Percentiles rank a stretch among this genome's conserved stretches.
These are phyloP conservation scores for Canavalia ensiformis DNA, from an alignment of 306 rosid species.

Conservation along the genomic window DNA sequence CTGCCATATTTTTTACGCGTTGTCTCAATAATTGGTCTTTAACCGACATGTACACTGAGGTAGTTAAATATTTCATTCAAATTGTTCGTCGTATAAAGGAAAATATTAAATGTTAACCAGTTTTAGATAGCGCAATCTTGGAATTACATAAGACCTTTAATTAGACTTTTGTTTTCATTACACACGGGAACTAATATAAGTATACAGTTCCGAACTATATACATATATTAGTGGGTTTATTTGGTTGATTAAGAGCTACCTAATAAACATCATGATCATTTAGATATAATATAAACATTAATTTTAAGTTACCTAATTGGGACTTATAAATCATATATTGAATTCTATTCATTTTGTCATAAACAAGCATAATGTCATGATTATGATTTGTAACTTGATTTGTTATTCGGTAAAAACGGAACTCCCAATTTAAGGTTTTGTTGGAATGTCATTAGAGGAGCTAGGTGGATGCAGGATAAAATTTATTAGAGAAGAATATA, in stretches of 20 bases:
- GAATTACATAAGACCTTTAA: conserved; percentile 43
- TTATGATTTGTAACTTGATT: conserved; percentile 14
- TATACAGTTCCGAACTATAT: not conserved
- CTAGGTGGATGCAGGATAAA: not conserved
- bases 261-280: conserved; percentile 31
- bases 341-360: not conserved
- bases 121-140: conserved; percentile 48
- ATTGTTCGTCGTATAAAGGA: conserved; percentile 52
- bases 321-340: not conserved
- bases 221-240: no score
- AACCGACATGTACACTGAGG: conserved; percentile 56
- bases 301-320: not conserved
- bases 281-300: conserved; percentile 39
- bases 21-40: conserved; percentile 50
- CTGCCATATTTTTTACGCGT: conserved; percentile 45
- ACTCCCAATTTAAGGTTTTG: not conserved
- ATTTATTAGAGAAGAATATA: conserved; percentile 10
- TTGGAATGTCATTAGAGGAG: not conserved
- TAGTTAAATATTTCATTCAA: conserved; percentile 53
- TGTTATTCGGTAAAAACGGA: not conserved
- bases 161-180: conserved; percentile 38
- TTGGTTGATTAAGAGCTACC: not conserved
- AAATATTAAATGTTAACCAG: conserved; percentile 34
- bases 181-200: not conserved
- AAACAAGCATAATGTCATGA: conserved; percentile 37